Evolutionary conservation across 257 asterid species (phyloP).

Genomic region (Solanum rostratum): DNA sequence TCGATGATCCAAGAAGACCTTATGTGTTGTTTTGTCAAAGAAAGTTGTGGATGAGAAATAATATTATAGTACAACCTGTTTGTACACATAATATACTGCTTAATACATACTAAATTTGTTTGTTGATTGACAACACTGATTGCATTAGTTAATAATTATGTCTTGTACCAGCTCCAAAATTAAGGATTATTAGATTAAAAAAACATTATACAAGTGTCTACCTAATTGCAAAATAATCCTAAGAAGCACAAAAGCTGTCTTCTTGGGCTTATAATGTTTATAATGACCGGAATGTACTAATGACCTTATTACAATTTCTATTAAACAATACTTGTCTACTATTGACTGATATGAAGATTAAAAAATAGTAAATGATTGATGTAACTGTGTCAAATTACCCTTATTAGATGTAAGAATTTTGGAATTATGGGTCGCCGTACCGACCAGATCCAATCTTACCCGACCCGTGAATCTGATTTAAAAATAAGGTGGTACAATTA

Average conservation of each 20-base stretch:
- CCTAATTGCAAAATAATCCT: conserved; percentile 14
- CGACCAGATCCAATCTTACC: too few species aligned
- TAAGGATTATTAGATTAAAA: neutral
- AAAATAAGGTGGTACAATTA: too few species aligned
- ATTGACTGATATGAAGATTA: too few species aligned
- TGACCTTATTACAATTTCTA: neutral
- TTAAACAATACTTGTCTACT: too few species aligned
- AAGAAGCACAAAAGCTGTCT: neutral
- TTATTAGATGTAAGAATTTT: too few species aligned
- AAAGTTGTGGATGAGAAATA: neutral
- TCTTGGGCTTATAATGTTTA: neutral
- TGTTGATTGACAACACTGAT: neutral
- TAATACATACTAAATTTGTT: neutral
- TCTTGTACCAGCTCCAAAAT: neutral
- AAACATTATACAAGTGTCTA: neutral
- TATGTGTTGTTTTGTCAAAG: neutral
- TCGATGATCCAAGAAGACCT: fast-evolving
- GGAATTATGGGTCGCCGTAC: too few species aligned
- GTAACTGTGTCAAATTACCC: too few species aligned
- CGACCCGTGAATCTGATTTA: too few species aligned
- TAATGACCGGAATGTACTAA: neutral
- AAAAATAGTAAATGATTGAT: too few species aligned
- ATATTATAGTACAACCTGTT: neutral
- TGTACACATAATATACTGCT: neutral
- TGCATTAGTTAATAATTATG: neutral